A percentile compares a stretch with the other conserved stretches of the same genome.
phyloP scores from a whole-genome alignment of 2,329 filamentous ascomycete species.

The Hirsutella minnesotensis region DNA sequence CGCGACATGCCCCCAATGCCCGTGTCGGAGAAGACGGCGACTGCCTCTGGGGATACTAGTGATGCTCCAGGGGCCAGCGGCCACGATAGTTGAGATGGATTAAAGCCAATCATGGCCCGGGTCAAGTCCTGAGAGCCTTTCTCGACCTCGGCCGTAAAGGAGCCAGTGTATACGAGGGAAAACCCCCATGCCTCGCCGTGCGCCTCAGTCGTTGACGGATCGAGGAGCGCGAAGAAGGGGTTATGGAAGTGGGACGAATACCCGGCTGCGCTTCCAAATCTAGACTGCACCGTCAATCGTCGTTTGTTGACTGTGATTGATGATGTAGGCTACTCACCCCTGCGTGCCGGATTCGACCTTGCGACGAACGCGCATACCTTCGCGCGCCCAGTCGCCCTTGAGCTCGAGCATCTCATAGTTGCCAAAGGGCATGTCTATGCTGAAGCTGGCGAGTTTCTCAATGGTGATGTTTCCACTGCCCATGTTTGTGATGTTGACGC shows the following conservation, averaged over 20 bases:
- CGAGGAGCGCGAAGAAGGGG: constrained; percentile 47
- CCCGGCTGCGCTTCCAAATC: constrained; percentile 48
- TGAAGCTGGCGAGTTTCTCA: constrained; percentile 47
- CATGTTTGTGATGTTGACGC: constrained; percentile 49
- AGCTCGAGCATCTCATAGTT: constrained; percentile 52
- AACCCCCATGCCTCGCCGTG: constrained; percentile 53
- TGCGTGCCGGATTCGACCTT: constrained; percentile 45
- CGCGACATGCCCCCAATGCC: constrained; percentile 52
- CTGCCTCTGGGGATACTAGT: constrained; percentile 49
- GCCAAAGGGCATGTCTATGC: constrained; percentile 46
- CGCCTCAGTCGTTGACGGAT: constrained; percentile 46
- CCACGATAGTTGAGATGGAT: constrained; percentile 49
- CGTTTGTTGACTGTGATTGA: background rate
- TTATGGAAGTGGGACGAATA: constrained; percentile 55
- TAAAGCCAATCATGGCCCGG: constrained; percentile 47
- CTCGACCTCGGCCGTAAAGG: constrained; percentile 49
- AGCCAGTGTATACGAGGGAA: constrained; percentile 52
- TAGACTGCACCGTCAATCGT: constrained; percentile 11
- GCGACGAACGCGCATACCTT: constrained; percentile 40
- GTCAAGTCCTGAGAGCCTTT: constrained; percentile 50
- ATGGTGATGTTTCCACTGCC: constrained; percentile 39
- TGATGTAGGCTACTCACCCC: constrained; percentile 24
- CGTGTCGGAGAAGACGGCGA: constrained; percentile 45
- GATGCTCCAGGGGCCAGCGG: constrained; percentile 41
- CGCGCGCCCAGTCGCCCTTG: constrained; percentile 50